Conservation (phyloP, 352 stramenopile genomes). For the Globisporangium camurandrum region DNA sequence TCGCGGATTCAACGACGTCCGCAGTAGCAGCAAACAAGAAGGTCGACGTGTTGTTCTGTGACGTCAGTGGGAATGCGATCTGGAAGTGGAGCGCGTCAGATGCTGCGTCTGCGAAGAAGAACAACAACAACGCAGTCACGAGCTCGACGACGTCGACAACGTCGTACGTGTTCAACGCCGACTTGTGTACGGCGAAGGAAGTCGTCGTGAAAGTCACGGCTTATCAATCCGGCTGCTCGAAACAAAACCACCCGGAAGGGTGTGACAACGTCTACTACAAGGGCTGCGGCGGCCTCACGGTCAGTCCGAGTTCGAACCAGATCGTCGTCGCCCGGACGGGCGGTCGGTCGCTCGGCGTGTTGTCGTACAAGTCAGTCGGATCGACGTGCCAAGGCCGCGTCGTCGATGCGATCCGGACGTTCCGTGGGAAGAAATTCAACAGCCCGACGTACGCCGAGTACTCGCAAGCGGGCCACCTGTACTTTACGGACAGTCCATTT, state of each 20-base stretch:
- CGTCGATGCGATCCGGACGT: conserved; percentile 67
- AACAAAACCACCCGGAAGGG: conserved; percentile 55
- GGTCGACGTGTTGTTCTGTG: conserved; percentile 62
- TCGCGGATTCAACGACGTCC: conserved; percentile 5
- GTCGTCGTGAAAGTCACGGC: conserved; percentile 53
- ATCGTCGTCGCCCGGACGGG: conserved; percentile 71
- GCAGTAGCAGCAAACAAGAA: conserved; percentile 20
- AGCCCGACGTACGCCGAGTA: conserved; percentile 66
- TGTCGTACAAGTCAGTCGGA: conserved; percentile 50
- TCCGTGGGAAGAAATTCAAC: conserved; percentile 75
- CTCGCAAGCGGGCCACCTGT: conserved; percentile 50
- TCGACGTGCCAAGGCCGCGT: conserved; percentile 55
- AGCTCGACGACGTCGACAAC: conserved; percentile 20
- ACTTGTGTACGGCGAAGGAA: conserved; percentile 14
- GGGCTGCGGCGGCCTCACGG: conserved; percentile 69
- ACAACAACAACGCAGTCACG: conserved; percentile 26
- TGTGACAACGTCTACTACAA: conserved; percentile 70
- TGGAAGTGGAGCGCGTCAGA: conserved; percentile 59
- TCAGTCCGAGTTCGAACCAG: conserved; percentile 50
- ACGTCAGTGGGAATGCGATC: conserved; percentile 63
- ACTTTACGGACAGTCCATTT: conserved; percentile 78
- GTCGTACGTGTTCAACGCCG: conserved; percentile 16
- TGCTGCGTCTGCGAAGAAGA: no score
- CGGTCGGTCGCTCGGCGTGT: conserved; percentile 60
- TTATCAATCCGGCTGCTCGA: conserved; percentile 55